phyloP scores from a whole-genome alignment of 1,284 basidiomycete species.

The Ceratobasidium sp. region DNA sequence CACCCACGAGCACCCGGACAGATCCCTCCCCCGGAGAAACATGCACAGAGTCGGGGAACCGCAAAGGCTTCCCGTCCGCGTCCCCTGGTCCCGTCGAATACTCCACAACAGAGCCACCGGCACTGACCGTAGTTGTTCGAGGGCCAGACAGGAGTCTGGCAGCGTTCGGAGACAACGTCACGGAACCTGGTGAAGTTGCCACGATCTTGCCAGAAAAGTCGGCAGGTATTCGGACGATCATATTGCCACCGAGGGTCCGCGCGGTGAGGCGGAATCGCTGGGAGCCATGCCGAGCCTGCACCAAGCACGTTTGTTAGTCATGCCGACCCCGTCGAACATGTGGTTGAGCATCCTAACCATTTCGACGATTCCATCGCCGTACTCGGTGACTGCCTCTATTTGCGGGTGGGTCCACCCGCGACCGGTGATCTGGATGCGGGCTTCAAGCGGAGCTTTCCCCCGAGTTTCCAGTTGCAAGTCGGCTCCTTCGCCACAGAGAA shows the following conservation, averaged over 20 bases:
- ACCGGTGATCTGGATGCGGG: constrained; percentile 40
- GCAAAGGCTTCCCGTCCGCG: constrained; percentile 6
- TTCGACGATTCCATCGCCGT: constrained; percentile 29
- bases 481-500: constrained; percentile 11
- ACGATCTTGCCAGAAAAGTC: constrained; percentile 36
- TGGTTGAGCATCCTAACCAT: constrained; percentile 23
- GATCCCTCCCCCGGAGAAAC: constrained; percentile 36
- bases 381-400: constrained; percentile 38
- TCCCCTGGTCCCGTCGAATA: constrained; percentile 23
- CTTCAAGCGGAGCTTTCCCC: constrained; percentile 30
- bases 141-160: constrained; percentile 23
- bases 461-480: constrained; percentile 28
- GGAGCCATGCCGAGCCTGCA: constrained; percentile 41
- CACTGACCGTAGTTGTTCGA: constrained; percentile 32
- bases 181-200: constrained; percentile 16
- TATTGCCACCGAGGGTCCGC: constrained; percentile 28
- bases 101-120: constrained; percentile 16
- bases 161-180: constrained; percentile 34
- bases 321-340: background rate
- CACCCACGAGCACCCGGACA: constrained; percentile 36
- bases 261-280: constrained; percentile 42
- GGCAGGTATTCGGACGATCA: constrained; percentile 32
- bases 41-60: constrained; percentile 28
- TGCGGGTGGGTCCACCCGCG: constrained; percentile 32
- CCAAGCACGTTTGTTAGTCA: constrained; percentile 1